These are phyloP conservation scores for Hordeum marinum DNA, from an alignment of 176 grass and related monocot species.

Conservation along the genomic window DNA sequence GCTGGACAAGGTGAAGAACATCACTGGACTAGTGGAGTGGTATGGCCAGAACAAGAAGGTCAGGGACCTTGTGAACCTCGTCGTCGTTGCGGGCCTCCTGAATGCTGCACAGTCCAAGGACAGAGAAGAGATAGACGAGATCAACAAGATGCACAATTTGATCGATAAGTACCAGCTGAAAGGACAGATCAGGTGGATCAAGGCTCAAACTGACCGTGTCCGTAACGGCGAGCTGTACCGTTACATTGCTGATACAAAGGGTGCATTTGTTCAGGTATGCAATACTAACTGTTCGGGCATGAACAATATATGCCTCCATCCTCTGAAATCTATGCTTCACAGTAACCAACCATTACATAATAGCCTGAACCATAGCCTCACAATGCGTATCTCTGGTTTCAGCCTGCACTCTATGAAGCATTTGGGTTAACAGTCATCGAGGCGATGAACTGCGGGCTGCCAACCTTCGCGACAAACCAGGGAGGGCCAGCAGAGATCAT, in stretches of 20 bases:
- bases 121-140: constrained; percentile 92
- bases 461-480: constrained; percentile 89
- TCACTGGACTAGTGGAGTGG: constrained; percentile 89
- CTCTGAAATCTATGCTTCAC: neutral
- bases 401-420: constrained; percentile 97
- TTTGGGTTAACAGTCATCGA: constrained; percentile 93
- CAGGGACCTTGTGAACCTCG: constrained; percentile 78
- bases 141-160: constrained; percentile 89
- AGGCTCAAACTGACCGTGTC: constrained; percentile 72
- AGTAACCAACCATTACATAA: neutral
- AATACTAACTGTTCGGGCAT: neutral
- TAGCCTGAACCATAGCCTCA: neutral
- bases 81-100: constrained; percentile 71
- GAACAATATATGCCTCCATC: neutral
- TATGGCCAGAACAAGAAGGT: constrained; percentile 87
- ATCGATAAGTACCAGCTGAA: constrained; percentile 78
- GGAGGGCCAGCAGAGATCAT: constrained; percentile 95
- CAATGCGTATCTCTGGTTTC: constrained; percentile 22
- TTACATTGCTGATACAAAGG: constrained; percentile 76
- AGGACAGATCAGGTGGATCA: constrained; percentile 91
- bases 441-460: constrained; percentile 92
- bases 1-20: constrained; percentile 93
- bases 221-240: constrained; percentile 93
- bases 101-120: constrained; percentile 83
- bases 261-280: constrained; percentile 90